Conservation (phyloP, 208 protist genomes). For the Trypanosoma caninum region DNA sequence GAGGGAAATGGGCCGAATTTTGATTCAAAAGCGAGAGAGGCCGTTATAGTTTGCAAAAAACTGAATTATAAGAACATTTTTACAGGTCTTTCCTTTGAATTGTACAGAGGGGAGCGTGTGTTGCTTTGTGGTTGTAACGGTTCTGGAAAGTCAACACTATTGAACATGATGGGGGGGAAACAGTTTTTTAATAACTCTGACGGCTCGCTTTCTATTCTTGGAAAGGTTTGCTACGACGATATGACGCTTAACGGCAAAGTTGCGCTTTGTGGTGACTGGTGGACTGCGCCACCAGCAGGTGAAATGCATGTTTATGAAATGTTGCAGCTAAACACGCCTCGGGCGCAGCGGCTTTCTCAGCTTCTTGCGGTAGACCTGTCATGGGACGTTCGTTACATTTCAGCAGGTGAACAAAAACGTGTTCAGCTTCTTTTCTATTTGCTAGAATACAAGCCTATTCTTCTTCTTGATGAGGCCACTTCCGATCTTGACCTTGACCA, state of each 20-base stretch:
- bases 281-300: conserved; percentile 52
- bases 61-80: conserved; percentile 74
- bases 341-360: conserved; percentile 39
- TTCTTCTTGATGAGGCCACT: conserved; percentile 91
- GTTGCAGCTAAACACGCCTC: conserved; percentile 40
- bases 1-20: neutral
- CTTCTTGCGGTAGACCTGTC: conserved; percentile 72
- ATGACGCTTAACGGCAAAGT: conserved; percentile 58
- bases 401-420: conserved; percentile 80
- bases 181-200: conserved; percentile 65
- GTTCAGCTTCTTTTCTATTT: conserved; percentile 86
- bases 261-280: conserved; percentile 77
- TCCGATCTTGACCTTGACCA: conserved; percentile 89
- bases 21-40: conserved; percentile 3
- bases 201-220: conserved; percentile 58
- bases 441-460: conserved; percentile 50
- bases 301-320: conserved; percentile 74
- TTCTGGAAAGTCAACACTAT: conserved; percentile 91
- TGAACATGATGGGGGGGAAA: conserved; percentile 91
- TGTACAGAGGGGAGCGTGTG: conserved; percentile 57
- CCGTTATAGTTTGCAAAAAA: conserved; percentile 45
- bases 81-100: conserved; percentile 39
- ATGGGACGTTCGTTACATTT: conserved; percentile 86
- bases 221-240: conserved; percentile 67
- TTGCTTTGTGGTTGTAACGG: conserved; percentile 95